Evolutionary conservation across 2,329 filamentous ascomycete genomes (phyloP).

Genomic region (Aureobasidium sp.): DNA sequence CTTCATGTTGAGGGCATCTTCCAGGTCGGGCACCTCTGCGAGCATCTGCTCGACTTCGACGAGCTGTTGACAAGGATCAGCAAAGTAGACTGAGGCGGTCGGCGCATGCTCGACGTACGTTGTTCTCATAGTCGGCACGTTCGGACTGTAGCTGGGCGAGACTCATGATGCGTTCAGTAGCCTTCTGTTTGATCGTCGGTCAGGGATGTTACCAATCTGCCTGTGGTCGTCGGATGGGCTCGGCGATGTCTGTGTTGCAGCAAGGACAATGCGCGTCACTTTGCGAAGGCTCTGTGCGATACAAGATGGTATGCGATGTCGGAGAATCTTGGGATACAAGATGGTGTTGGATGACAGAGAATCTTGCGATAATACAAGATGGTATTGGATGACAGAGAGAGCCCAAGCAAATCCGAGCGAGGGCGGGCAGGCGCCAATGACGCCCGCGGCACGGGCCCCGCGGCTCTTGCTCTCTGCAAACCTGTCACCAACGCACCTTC

Average conservation of each 20-base stretch:
- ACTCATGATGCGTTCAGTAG: slow-evolving; percentile 26
- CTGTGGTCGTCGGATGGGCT: background rate
- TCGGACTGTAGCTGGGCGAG: slow-evolving; percentile 15
- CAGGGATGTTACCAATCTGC: slow-evolving; percentile 9
- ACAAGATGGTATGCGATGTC: no score
- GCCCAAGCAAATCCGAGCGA: no score
- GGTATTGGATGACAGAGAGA: no score
- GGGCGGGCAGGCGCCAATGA: background rate
- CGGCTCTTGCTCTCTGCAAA: background rate
- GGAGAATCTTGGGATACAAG: no score
- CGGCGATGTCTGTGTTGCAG: background rate
- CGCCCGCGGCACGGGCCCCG: background rate
- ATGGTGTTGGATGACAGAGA: no score
- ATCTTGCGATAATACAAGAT: no score
- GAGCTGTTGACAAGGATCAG: slow-evolving; percentile 46
- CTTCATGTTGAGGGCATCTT: slow-evolving; percentile 69
- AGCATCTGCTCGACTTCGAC: slow-evolving; percentile 70
- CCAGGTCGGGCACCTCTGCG: slow-evolving; percentile 71
- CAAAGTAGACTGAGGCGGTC: background rate
- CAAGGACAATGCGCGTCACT: background rate
- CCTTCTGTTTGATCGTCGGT: slow-evolving; percentile 10
- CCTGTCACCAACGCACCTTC: background rate
- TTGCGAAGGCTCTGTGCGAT: background rate
- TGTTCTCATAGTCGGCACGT: slow-evolving; percentile 14
- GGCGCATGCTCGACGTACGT: slow-evolving; percentile 5